Conservation (phyloP, 345 rosid species). For the Rhodamnia argentea region DNA sequence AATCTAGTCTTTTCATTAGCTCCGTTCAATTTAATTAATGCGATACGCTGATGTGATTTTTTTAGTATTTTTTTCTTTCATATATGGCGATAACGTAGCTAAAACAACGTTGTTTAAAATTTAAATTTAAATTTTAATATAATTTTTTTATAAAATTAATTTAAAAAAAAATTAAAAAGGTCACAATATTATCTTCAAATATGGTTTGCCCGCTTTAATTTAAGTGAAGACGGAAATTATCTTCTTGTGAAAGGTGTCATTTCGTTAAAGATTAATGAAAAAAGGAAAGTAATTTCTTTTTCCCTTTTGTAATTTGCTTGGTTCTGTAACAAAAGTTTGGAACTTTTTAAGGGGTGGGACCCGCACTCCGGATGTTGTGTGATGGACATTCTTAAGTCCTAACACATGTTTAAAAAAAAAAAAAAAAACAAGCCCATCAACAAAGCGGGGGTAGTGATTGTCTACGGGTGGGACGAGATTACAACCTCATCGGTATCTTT, state of each 20-base stretch:
- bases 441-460: background rate
- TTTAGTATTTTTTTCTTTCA: no score
- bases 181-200: no score
- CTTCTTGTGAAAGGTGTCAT: rapidly evolving
- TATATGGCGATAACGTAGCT: no score
- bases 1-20: no score
- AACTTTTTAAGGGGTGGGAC: background rate
- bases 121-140: no score
- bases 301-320: background rate
- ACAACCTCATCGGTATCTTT: background rate
- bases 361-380: background rate
- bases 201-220: background rate
- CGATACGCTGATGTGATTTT: no score
- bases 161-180: no score
- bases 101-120: no score
- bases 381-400: background rate
- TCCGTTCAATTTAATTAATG: no score
- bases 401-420: background rate
- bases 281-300: background rate
- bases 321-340: background rate
- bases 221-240: background rate
- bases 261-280: rapidly evolving
- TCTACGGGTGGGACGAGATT: background rate
- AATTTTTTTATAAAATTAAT: no score
- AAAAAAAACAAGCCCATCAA: background rate